Base-by-base conservation (phyloP, 805 yeast genomes). In the Torulaspora indica region DNA sequence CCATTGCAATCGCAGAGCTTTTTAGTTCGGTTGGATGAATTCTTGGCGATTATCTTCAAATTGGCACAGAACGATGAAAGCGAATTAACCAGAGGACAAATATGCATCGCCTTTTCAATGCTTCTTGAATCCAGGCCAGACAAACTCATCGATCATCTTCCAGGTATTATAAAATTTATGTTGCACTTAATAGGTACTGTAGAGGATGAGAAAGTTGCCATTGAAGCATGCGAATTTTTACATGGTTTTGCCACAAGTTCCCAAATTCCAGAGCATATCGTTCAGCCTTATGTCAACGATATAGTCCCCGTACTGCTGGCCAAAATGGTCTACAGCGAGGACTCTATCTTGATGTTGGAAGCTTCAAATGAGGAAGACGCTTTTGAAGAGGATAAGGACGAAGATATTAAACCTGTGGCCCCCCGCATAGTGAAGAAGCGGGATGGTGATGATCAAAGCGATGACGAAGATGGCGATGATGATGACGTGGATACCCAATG, bases 211-310 rank as follows among this genome's bases (percentile, higher is more conserved):
- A 81, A 75, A 43, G 95, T 88, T 25, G 83, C 95, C 0, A 70
- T 90, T 44, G 96, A 90, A 61, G 97, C 95, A 2, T 88, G 96
- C 63, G 98, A 93, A 67, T 89, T 93, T 55, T 68, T 93, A 47
- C 74, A 91, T 35, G 79, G 85, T 1, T 72, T 91, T 43, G 78
- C 90, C 0, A 82, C 88, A 2, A 72, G 79, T 28, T 51, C 65
- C n/a, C 74, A 73, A 24, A 68, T 80, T 3, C 81, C 86, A 7
- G 74, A 74, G 17, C 57, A 63, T 25, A 60, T 78, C 3, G 72
- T 88, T 45, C 66, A 67, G 45, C 81, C 84, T 1, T 78, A 77
- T 52, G 69, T 93, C 35, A 69, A 72, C 2, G 62, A 68, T 13
- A 79, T 93, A 10, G 60, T 91, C n/a, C 97, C 98, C 1, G 79